Base-by-base conservation (phyloP, 306 rosid species). In the Vicia sativa region DNA sequence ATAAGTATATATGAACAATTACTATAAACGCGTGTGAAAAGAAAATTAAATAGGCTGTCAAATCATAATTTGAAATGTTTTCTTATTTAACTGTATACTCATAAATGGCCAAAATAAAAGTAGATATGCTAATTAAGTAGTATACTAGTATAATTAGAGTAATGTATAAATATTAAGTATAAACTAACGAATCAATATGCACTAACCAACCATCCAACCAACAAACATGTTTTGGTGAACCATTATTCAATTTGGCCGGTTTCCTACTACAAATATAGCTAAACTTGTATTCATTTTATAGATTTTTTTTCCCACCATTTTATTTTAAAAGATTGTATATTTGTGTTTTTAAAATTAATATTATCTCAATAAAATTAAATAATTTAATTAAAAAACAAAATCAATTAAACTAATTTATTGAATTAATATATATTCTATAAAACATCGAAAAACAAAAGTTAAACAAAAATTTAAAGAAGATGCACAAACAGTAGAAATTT, bases 181-280 rank as follows among this genome's bases (percentile, higher is more conserved):
- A 26, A 73, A 72, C 15, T 11, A 49, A 72, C 23, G 38, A 19
- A 45, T 28, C 37, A 37, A 31, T 59, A 61, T 52, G 35, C 12
- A 54, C 37, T 55, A 55, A 26, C 37, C 37, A 55, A 55, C 61
- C 61, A 62, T 62, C 11, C 70, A 70, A 29, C 67, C 31, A 69
- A 55, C 65, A 55, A 13, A 37, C 8, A 46, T 45, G 35, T 15
- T 29, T 23, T 66, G 59, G 3, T 53, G 52, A 21, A 53, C 64
- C 52, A 23, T 41, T 54, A 54, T 67, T 52, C 6, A 50, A 19
- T 34, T 67, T 37, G 38, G 14, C 23, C 72, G 28, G 28, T 52
- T 67, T 67, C 12, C 21, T 13, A 12, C 3, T 19, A 12, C 62
- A 50, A 13, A 52, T 67, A 53, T 35, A 67, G 60, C 43, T 14